phyloP scores from a whole-genome alignment of 2,329 filamentous ascomycete species.

The Alternaria sp. region DNA sequence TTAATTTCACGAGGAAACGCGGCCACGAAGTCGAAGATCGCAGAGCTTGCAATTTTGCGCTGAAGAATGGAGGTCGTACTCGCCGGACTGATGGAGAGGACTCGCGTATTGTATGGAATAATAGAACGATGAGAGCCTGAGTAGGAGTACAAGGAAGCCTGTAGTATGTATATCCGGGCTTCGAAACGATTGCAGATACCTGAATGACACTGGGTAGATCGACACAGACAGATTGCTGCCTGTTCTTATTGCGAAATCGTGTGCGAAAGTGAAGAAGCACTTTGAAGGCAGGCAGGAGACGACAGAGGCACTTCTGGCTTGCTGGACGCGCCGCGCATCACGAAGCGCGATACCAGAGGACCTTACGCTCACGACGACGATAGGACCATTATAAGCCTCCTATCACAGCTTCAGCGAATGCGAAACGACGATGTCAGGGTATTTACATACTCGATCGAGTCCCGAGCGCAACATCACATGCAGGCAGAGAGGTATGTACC shows the following conservation, averaged over 20 bases:
- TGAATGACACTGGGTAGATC: neutral
- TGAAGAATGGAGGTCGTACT: neutral
- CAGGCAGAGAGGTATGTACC: slow-evolving; percentile 44
- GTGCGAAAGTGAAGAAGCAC: neutral
- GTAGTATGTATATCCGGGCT: neutral
- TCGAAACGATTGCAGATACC: neutral
- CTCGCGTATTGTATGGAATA: neutral
- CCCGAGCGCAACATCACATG: neutral
- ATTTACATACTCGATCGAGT: neutral
- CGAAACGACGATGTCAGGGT: neutral
- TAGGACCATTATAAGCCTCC: neutral
- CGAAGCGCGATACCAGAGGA: neutral
- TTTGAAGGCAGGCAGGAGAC: neutral
- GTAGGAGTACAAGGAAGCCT: neutral
- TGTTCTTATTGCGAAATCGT: neutral
- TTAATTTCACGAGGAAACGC: neutral
- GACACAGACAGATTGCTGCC: neutral
- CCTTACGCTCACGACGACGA: neutral
- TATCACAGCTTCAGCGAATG: neutral
- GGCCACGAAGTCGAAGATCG: neutral
- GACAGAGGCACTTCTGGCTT: neutral
- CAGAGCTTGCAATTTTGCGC: neutral
- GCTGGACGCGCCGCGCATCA: neutral
- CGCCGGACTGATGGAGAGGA: neutral
- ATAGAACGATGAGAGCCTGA: neutral